phyloP scores from a whole-genome alignment of 306 rosid species.

The Casuarina cunninghamiana region DNA sequence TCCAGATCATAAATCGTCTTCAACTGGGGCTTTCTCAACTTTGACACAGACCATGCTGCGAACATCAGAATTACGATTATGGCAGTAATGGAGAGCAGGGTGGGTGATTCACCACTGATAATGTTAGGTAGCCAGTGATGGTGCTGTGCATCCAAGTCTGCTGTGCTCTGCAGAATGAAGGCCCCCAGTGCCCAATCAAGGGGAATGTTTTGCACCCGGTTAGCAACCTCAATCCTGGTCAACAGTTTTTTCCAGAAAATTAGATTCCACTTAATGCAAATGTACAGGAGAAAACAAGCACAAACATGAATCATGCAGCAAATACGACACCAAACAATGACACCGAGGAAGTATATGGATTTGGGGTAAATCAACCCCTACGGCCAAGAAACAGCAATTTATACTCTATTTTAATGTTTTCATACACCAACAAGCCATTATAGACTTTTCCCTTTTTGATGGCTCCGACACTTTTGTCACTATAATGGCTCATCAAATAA shows the following conservation, averaged over 20 bases:
- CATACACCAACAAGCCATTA: too few species aligned
- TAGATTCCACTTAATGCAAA: conserved; percentile 21
- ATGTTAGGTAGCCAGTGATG: conserved; percentile 54
- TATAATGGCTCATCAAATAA: too few species aligned
- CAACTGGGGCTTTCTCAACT: conserved; percentile 87
- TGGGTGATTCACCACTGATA: conserved; percentile 51
- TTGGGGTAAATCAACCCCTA: too few species aligned
- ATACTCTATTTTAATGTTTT: too few species aligned
- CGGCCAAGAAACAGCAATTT: too few species aligned
- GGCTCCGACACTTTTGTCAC: too few species aligned
- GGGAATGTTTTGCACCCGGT: conserved; percentile 71
- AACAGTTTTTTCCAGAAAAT: conserved; percentile 30
- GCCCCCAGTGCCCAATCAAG: conserved; percentile 99
- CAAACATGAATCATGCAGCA: neutral
- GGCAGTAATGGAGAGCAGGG: conserved; percentile 53
- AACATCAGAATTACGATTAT: conserved; percentile 63
- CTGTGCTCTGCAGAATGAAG: conserved; percentile 78
- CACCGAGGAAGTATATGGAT: too few species aligned
- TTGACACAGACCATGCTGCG: conserved; percentile 77
- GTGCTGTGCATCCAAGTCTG: conserved; percentile 42
- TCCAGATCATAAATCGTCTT: conserved; percentile 88
- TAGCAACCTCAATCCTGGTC: conserved; percentile 67
- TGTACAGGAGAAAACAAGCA: conserved; percentile 8
- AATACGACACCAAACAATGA: too few species aligned
- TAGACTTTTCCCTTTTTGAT: too few species aligned